A percentile compares a stretch with the other conserved stretches of the same genome.
phyloP scores from a whole-genome alignment of 2,329 filamentous ascomycete species.

The Calonectria montana region DNA sequence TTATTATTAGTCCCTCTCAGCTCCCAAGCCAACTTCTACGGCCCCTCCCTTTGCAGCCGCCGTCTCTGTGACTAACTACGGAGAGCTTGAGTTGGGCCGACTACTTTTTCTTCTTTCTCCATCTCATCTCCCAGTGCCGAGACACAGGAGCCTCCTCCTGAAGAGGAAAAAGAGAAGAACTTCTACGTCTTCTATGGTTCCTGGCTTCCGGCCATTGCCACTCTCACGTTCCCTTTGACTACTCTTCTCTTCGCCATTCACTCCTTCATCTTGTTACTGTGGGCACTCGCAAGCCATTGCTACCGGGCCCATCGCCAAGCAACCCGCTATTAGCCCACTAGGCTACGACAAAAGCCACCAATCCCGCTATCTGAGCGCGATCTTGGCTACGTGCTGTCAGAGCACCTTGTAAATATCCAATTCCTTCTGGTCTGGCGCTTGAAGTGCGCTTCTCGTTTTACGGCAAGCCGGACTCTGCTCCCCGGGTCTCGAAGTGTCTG shows the following conservation, averaged over 20 bases:
- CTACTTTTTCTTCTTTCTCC: not conserved
- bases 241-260: not conserved
- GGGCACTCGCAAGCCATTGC: not conserved
- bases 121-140: slow-evolving; percentile 1
- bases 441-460: not conserved
- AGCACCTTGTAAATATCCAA: not conserved
- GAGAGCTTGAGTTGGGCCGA: not conserved
- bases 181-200: not conserved
- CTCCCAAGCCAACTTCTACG: not conserved
- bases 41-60: not conserved
- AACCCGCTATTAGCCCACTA: not conserved
- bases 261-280: slow-evolving; percentile 8
- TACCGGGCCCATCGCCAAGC: slow-evolving; percentile 22
- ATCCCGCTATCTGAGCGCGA: slow-evolving; percentile 3
- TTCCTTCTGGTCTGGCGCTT: not conserved
- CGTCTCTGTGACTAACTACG: not conserved
- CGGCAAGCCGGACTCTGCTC: not conserved
- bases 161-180: not conserved
- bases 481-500: slow-evolving; percentile 1
- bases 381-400: not conserved
- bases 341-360: slow-evolving; percentile 1
- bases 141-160: not conserved
- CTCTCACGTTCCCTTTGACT: not conserved
- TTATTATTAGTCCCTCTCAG: not conserved
- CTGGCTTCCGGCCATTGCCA: not conserved